These are phyloP conservation scores for Lobulomyces angularis DNA, from an alignment of 192 early-diverging fungal species.

Conservation along the genomic window DNA sequence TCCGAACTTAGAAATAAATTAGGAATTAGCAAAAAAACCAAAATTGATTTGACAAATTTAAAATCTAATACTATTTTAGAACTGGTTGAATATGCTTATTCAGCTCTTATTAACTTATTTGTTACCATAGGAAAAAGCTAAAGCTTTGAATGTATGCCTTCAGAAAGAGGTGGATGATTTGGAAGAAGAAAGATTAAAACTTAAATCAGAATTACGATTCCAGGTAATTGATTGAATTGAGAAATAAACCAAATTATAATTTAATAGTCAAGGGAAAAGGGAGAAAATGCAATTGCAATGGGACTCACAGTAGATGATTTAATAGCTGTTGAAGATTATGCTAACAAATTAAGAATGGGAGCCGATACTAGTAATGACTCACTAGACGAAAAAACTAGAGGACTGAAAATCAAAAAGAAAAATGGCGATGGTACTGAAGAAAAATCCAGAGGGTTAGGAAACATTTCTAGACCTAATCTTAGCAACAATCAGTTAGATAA, in stretches of 20 bases:
- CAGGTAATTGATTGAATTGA: conserved; percentile 21
- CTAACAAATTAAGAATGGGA: conserved; percentile 18
- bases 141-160: conserved; percentile 19
- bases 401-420: no score
- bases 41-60: conserved; percentile 34
- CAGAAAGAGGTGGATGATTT: conserved; percentile 34
- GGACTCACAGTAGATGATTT: conserved; percentile 33
- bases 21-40: conserved; percentile 13
- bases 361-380: conserved; percentile 7
- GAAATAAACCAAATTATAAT: conserved; percentile 4
- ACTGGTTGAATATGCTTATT: conserved; percentile 10
- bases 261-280: conserved; percentile 16
- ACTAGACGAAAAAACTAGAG: no score
- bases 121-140: conserved; percentile 18
- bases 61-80: conserved; percentile 21
- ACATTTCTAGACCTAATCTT: conserved; percentile 1
- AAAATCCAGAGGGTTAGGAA: no score
- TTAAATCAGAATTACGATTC: conserved; percentile 26
- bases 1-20: conserved; percentile 15
- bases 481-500: conserved; percentile 22
- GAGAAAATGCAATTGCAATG: conserved; percentile 17
- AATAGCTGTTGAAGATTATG: conserved; percentile 34
- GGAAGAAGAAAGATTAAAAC: conserved; percentile 35
- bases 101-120: background rate
- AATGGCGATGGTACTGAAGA: no score